Percentiles rank a stretch among this genome's conserved stretches.
Evolutionary conservation across 345 rosid genomes (phyloP).

Genomic region (Theobroma cacao): DNA sequence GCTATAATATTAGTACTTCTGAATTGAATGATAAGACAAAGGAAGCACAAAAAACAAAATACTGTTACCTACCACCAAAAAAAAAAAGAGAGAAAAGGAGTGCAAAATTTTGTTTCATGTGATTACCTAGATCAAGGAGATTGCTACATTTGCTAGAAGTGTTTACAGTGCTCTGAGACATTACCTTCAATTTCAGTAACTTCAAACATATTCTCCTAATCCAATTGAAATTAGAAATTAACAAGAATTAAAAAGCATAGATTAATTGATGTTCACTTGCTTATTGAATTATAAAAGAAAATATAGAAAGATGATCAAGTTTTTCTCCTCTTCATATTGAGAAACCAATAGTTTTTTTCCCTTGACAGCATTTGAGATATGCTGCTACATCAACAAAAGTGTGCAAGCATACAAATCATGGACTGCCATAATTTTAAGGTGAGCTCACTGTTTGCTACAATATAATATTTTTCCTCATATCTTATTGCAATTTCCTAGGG

Average conservation of each 20-base stretch:
- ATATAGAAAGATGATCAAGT: too few species aligned
- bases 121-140: conserved; percentile 59
- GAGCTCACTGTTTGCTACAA: conserved; percentile 64
- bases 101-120: neutral
- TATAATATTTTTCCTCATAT: conserved; percentile 75
- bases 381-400: too few species aligned
- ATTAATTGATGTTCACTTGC: neutral
- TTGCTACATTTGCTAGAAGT: conserved; percentile 45
- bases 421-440: neutral
- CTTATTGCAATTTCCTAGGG: conserved; percentile 62
- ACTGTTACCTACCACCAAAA: too few species aligned
- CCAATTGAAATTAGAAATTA: conserved; percentile 41
- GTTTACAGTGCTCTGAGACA: conserved; percentile 50
- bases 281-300: too few species aligned
- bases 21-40: too few species aligned
- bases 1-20: too few species aligned
- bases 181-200: conserved; percentile 77
- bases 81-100: too few species aligned
- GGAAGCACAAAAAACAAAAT: neutral
- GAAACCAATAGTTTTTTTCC: too few species aligned
- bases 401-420: neutral
- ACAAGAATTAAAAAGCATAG: too few species aligned
- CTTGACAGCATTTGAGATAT: too few species aligned
- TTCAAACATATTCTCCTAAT: conserved; percentile 74
- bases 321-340: too few species aligned